These are phyloP conservation scores for Usnea hakonensis DNA, from an alignment of 495 filamentous ascomycete species.

Conservation along the genomic window DNA sequence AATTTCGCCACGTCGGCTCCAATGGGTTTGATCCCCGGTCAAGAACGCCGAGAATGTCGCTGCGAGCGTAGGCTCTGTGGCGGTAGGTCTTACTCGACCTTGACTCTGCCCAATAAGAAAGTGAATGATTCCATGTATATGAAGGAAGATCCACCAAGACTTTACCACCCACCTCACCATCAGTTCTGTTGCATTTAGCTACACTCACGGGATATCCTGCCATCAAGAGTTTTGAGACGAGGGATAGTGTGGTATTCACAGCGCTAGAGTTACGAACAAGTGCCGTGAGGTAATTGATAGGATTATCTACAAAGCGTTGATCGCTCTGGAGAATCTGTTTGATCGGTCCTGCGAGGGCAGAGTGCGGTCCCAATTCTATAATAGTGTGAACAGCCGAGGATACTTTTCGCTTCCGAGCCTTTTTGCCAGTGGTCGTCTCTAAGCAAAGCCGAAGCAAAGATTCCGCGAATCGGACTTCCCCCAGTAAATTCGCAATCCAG, in stretches of 20 bases:
- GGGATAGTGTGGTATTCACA: neutral
- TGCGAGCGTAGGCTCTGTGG: conserved; percentile 29
- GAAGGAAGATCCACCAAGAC: conserved; percentile 27
- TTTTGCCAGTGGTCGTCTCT: conserved; percentile 17
- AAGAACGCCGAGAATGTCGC: conserved; percentile 40
- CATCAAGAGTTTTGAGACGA: neutral
- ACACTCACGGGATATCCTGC: conserved; percentile 19
- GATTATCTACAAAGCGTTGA: conserved; percentile 23
- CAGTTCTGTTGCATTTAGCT: conserved; percentile 23
- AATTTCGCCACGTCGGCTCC: conserved; percentile 45
- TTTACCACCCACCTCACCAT: neutral
- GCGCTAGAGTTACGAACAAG: neutral
- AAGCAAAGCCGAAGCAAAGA: conserved; percentile 14
- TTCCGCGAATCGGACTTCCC: conserved; percentile 34
- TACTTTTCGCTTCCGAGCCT: neutral
- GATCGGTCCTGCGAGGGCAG: neutral
- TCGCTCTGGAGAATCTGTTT: neutral
- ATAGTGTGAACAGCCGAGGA: neutral
- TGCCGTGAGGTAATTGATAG: neutral
- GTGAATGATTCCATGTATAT: conserved; percentile 33
- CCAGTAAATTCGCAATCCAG: conserved; percentile 37
- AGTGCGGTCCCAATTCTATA: neutral
- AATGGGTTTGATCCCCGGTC: conserved; percentile 32
- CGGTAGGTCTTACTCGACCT: conserved; percentile 29
- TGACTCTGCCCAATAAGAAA: conserved; percentile 16